phyloP scores from a whole-genome alignment of 73 alveolate species.

The Uronychia setigera region DNA sequence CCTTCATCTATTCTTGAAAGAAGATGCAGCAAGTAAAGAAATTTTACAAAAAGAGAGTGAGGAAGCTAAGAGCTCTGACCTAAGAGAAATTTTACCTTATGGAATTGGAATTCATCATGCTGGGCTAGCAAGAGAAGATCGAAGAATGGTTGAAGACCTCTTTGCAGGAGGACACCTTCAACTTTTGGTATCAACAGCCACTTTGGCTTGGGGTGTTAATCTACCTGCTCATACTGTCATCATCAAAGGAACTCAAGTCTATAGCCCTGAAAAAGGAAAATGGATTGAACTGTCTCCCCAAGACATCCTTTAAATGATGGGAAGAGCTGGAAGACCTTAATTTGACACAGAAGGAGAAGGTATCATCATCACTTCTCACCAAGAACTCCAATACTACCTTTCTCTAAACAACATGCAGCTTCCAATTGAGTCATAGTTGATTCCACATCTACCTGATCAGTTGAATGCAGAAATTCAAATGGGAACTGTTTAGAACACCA shows the following conservation, averaged over 20 bases:
- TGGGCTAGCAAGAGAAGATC: slow-evolving; percentile 97
- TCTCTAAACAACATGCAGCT: slow-evolving; percentile 96
- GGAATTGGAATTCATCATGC: slow-evolving; percentile 99
- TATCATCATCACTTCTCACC: slow-evolving; percentile 96
- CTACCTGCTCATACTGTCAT: slow-evolving; percentile 99
- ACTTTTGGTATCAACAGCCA: slow-evolving; percentile 97
- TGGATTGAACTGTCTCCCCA: slow-evolving; percentile 99
- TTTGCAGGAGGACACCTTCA: slow-evolving; percentile 94
- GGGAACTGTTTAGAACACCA: slow-evolving; percentile 89
- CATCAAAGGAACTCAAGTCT: slow-evolving; percentile 99
- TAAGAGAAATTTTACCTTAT: slow-evolving; percentile 93
- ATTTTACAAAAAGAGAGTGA: slow-evolving; percentile 62
- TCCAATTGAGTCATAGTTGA: slow-evolving; percentile 98
- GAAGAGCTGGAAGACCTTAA: slow-evolving; percentile 99
- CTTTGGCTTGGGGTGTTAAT: slow-evolving; percentile 99
- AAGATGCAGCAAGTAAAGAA: slow-evolving; percentile 85
- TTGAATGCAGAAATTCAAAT: slow-evolving; percentile 97
- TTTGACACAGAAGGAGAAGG: slow-evolving; percentile 99
- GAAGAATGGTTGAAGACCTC: slow-evolving; percentile 96
- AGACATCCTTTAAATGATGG: slow-evolving; percentile 99
- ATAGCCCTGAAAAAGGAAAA: slow-evolving; percentile 98
- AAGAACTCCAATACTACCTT: slow-evolving; percentile 96
- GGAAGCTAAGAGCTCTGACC: slow-evolving; percentile 61
- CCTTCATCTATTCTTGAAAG: slow-evolving; percentile 77
- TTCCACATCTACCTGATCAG: slow-evolving; percentile 91